phyloP scores from a whole-genome alignment of 2,329 filamentous ascomycete species.

The Proliferodiscus dingleyae region DNA sequence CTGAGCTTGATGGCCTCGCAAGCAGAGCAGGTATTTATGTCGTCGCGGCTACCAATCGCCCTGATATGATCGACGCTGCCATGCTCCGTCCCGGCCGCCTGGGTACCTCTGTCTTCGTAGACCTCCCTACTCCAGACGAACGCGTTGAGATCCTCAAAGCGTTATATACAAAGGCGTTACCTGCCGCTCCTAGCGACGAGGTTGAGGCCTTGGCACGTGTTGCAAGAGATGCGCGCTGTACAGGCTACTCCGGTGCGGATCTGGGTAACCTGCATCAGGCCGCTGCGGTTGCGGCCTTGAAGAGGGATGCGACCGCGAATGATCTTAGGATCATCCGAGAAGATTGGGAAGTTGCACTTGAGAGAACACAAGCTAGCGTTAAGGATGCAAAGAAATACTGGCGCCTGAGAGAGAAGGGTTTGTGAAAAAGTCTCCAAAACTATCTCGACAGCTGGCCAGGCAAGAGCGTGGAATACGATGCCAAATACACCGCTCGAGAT shows the following conservation, averaged over 20 bases:
- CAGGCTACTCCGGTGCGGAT: constrained; percentile 70
- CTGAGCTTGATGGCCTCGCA: constrained; percentile 84
- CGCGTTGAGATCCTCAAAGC: constrained; percentile 81
- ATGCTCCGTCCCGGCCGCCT: constrained; percentile 90
- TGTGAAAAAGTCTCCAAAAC: no score
- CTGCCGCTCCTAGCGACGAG: constrained; percentile 47
- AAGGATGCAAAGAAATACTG: constrained; percentile 20
- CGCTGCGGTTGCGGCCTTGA: constrained; percentile 32
- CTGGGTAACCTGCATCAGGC: constrained; percentile 46
- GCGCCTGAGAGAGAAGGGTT: no score
- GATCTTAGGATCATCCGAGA: constrained; percentile 23
- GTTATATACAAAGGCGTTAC: constrained; percentile 49
- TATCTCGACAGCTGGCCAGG: no score
- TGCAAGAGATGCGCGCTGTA: constrained; percentile 62
- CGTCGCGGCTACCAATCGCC: constrained; percentile 89
- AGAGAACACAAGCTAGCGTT: constrained; percentile 31
- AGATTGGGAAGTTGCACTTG: constrained; percentile 33
- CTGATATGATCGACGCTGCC: constrained; percentile 93
- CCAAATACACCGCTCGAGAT: no score
- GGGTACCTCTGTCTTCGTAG: constrained; percentile 84
- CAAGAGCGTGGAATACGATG: no score
- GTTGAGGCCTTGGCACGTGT: constrained; percentile 54
- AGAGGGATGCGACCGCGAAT: constrained; percentile 20
- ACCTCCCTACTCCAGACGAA: constrained; percentile 73
- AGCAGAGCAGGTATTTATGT: constrained; percentile 84